Percentiles rank a stretch among this genome's conserved stretches.
These are phyloP conservation scores for Plantago elongata DNA, from an alignment of 257 asterid species.

Conservation along the genomic window DNA sequence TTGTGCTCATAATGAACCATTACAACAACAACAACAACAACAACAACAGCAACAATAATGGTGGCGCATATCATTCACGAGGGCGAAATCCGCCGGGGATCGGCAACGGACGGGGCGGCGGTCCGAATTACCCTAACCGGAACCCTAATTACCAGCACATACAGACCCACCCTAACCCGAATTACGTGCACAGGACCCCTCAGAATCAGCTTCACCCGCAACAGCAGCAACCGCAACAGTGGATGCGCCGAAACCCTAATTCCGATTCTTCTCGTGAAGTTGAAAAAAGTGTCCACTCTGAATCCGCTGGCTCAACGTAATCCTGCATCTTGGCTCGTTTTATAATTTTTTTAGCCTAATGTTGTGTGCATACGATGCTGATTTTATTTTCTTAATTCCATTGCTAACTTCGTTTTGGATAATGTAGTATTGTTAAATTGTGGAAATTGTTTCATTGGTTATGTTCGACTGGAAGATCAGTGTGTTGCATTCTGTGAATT, in stretches of 20 bases:
- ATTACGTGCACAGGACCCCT: not conserved
- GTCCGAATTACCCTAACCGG: constrained; percentile 3
- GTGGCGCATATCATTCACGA: not conserved
- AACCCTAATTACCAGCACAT: not conserved
- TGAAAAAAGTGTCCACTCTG: constrained; percentile 41
- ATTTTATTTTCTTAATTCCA: too few relatives aligned
- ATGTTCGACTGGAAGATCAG: not conserved
- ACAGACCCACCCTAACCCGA: not conserved
- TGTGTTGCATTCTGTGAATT: too few relatives aligned
- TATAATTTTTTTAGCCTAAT: not conserved
- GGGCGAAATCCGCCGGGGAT: constrained; percentile 30
- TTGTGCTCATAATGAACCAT: too few relatives aligned
- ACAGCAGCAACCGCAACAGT: constrained; percentile 33
- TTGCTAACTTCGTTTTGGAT: too few relatives aligned
- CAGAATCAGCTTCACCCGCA: not conserved
- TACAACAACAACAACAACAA: constrained; percentile 1
- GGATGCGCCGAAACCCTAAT: constrained; percentile 43
- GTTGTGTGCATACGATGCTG: too few relatives aligned
- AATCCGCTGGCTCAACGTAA: constrained; percentile 42
- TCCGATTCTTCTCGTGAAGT: constrained; percentile 35
- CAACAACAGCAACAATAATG: not conserved
- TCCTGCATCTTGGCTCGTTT: not conserved
- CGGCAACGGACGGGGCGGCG: constrained; percentile 28
- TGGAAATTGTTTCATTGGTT: not conserved
- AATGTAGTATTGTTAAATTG: not conserved